A percentile compares a stretch with the other conserved stretches of the same genome.
phyloP scores from a whole-genome alignment of 139 green algal species.

The Ulvella scutata region DNA sequence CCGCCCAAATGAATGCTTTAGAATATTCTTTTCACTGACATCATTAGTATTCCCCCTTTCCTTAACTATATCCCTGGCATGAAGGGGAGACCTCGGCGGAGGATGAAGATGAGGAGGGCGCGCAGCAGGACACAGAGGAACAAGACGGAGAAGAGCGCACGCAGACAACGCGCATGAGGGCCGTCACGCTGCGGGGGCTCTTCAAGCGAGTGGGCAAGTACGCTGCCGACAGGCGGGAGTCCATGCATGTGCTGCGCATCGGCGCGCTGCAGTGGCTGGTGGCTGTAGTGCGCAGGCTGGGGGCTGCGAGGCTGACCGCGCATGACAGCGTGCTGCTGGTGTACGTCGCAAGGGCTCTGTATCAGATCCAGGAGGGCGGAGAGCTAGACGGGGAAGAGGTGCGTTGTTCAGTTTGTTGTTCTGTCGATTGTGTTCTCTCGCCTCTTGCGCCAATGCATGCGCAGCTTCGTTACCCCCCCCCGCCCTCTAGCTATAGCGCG shows the following conservation, averaged over 20 bases:
- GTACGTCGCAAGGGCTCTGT: slow-evolving; percentile 36
- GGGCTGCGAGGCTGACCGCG: slow-evolving; percentile 17
- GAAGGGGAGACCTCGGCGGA: slow-evolving; percentile 2
- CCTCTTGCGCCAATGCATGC: too few relatives aligned
- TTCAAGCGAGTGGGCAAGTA: slow-evolving; percentile 44
- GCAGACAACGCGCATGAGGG: slow-evolving; percentile 11
- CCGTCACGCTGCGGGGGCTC: slow-evolving; percentile 43
- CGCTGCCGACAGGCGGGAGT: slow-evolving; percentile 40
- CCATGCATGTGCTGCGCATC: slow-evolving; percentile 23
- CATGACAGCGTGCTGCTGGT: slow-evolving; percentile 46
- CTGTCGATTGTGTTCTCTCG: not conserved
- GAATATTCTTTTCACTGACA: too few relatives aligned
- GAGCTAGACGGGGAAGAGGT: not conserved
- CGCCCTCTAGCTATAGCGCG: too few relatives aligned
- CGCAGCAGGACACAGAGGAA: not conserved
- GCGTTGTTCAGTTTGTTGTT: not conserved
- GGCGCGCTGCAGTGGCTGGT: slow-evolving; percentile 63
- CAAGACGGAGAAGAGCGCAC: slow-evolving; percentile 3
- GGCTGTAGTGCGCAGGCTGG: slow-evolving; percentile 36
- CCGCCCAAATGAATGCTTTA: too few relatives aligned
- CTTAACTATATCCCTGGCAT: too few relatives aligned
- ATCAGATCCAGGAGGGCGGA: slow-evolving; percentile 49
- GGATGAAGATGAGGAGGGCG: slow-evolving; percentile 12
- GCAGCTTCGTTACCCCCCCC: too few relatives aligned
- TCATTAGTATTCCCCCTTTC: too few relatives aligned